These are phyloP conservation scores for Candida ascalaphidarum DNA, from an alignment of 805 yeast species.

Conservation along the genomic window DNA sequence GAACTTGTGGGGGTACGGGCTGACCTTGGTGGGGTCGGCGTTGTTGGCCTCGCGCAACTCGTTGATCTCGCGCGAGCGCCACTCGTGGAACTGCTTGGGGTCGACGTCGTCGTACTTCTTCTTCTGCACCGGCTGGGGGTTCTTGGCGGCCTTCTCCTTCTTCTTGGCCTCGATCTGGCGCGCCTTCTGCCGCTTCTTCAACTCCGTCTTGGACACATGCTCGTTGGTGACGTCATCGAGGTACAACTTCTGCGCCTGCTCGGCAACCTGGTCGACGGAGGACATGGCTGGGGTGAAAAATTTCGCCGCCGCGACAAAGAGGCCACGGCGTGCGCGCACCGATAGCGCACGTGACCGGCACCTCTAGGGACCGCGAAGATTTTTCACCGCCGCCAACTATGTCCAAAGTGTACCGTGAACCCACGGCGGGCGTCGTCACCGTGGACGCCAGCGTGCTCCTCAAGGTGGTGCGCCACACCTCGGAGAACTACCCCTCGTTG, in stretches of 20 bases:
- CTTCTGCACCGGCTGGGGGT: slow-evolving; percentile 41
- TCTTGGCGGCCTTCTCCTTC: slow-evolving; percentile 80
- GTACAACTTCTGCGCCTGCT: slow-evolving; percentile 66
- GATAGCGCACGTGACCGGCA: no score
- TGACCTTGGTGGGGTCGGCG: slow-evolving; percentile 51
- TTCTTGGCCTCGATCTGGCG: slow-evolving; percentile 82
- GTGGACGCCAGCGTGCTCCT: slow-evolving; percentile 46
- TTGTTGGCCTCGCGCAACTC: slow-evolving; percentile 53
- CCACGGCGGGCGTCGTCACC: slow-evolving; percentile 32
- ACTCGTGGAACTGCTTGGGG: slow-evolving; percentile 91
- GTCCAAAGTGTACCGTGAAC: slow-evolving; percentile 17
- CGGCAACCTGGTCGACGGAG: slow-evolving; percentile 58
- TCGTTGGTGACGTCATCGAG: slow-evolving; percentile 95
- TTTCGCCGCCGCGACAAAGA: no score
- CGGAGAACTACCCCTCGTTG: slow-evolving; percentile 52
- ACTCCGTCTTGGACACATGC: slow-evolving; percentile 90
- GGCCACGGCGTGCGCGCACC: no score
- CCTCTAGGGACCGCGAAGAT: no score
- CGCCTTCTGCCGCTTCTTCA: slow-evolving; percentile 89
- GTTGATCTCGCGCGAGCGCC: slow-evolving; percentile 83
- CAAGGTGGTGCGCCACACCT: slow-evolving; percentile 58
- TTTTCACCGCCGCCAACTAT: slow-evolving; percentile 5
- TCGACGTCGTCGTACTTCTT: slow-evolving; percentile 73
- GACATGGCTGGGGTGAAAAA: slow-evolving; percentile 17
- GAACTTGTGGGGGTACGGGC: slow-evolving; percentile 98